These are phyloP conservation scores for Suhomyces sp. DNA, from an alignment of 805 yeast genomes.

Conservation along the genomic window DNA sequence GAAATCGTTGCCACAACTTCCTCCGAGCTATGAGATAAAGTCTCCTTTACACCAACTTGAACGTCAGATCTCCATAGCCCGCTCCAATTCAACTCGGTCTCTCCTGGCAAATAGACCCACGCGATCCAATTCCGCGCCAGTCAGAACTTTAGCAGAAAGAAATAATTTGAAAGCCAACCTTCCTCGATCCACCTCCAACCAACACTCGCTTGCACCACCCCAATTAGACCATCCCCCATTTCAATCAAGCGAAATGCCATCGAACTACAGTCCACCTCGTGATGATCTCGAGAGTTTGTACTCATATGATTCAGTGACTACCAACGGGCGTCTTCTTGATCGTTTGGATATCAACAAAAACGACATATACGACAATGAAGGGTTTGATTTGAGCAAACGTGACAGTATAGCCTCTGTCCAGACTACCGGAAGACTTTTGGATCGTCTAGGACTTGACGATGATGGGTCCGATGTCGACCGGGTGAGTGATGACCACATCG, in stretches of 20 bases:
- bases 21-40: constrained; percentile 3
- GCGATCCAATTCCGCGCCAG: not conserved
- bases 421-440: constrained; percentile 30
- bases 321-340: constrained; percentile 42
- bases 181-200: not conserved
- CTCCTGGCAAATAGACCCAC: not conserved
- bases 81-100: constrained; percentile 6
- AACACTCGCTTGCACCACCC: constrained; percentile 1
- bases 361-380: constrained; percentile 18
- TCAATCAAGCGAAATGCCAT: not conserved
- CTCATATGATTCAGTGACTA: constrained; percentile 43
- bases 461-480: not conserved
- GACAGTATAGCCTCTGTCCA: constrained; percentile 24
- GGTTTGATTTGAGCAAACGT: constrained; percentile 11
- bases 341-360: constrained; percentile 30
- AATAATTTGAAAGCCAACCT: not conserved
- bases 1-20: not conserved
- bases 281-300: constrained; percentile 38
- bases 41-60: constrained; percentile 16
- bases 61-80: constrained; percentile 20
- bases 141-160: not conserved
- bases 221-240: not conserved
- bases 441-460: constrained; percentile 27
- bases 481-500: not conserved
- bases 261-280: not conserved